Evolutionary conservation across 768 basidiomycete genomes (phyloP).

Genomic region (Kwoniella botswanensis): DNA sequence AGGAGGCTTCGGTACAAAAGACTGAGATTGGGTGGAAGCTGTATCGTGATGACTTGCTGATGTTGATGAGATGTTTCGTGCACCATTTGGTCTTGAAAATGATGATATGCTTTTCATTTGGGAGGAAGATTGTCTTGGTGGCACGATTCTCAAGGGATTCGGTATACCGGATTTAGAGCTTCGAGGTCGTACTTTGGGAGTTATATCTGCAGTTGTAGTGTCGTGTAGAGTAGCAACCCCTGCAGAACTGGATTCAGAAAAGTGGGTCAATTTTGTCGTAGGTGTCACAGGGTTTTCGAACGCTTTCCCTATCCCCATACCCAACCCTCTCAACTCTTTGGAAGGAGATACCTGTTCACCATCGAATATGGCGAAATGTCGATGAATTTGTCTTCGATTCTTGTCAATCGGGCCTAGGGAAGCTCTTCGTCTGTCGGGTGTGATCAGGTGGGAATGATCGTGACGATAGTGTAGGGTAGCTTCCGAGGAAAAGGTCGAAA

Average conservation of each 20-base stretch:
- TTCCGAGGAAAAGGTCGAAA: conserved; percentile 11
- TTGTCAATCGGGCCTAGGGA: conserved; percentile 11
- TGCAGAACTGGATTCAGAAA: neutral
- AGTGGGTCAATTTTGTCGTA: neutral
- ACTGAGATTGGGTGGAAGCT: neutral
- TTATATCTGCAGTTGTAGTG: neutral
- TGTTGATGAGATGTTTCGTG: neutral
- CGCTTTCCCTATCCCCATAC: neutral
- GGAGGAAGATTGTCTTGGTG: neutral
- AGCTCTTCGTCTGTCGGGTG: neutral
- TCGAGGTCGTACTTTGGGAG: neutral
- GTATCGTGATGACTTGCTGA: neutral
- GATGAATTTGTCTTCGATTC: conserved; percentile 14
- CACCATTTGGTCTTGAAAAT: neutral
- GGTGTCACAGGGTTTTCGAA: conserved; percentile 7
- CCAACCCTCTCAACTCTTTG: neutral
- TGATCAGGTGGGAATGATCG: neutral
- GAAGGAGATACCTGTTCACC: conserved; percentile 27
- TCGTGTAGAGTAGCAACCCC: neutral
- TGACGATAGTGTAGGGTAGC: conserved; percentile 2
- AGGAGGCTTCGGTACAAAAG: neutral
- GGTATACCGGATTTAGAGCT: neutral
- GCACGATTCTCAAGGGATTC: neutral
- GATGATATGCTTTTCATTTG: neutral
- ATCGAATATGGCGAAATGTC: conserved; percentile 27